phyloP scores from a whole-genome alignment of 805 yeast species.

The Kuraishia ogatae region DNA sequence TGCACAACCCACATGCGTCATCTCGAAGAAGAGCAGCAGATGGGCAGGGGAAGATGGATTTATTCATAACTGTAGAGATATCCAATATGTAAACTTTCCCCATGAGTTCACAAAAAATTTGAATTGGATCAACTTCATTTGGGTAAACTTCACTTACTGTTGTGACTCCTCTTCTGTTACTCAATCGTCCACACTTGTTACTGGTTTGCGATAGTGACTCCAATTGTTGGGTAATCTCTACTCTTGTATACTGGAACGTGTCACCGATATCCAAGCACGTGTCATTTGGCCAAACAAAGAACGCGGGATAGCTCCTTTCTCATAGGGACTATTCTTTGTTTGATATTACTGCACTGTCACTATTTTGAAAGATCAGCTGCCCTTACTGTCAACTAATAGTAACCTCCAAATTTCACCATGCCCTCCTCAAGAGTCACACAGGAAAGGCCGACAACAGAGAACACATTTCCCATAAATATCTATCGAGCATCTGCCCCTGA shows the following conservation, averaged over 20 bases:
- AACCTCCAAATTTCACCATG: not conserved
- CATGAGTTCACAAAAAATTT: too few relatives aligned
- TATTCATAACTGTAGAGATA: not conserved
- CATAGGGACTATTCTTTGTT: too few relatives aligned
- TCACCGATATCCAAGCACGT: too few relatives aligned
- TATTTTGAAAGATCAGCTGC: too few relatives aligned
- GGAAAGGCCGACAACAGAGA: slow-evolving; percentile 28
- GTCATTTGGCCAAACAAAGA: too few relatives aligned
- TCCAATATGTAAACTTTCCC: not conserved
- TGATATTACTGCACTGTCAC: too few relatives aligned
- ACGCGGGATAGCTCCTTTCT: too few relatives aligned
- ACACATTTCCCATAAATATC: slow-evolving; percentile 25
- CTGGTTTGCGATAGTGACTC: not conserved
- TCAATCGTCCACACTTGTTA: not conserved
- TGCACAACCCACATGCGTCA: not conserved
- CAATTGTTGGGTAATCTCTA: not conserved
- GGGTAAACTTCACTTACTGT: too few relatives aligned
- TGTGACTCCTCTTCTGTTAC: too few relatives aligned
- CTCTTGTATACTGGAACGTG: too few relatives aligned
- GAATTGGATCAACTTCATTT: too few relatives aligned
- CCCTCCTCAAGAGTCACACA: not conserved
- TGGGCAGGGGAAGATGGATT: not conserved
- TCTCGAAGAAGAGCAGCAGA: not conserved
- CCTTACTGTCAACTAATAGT: not conserved
- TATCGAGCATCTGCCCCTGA: slow-evolving; percentile 32